Evolutionary conservation across 1,284 basidiomycete species (phyloP).

Genomic region (Ceratobasidium sp.): DNA sequence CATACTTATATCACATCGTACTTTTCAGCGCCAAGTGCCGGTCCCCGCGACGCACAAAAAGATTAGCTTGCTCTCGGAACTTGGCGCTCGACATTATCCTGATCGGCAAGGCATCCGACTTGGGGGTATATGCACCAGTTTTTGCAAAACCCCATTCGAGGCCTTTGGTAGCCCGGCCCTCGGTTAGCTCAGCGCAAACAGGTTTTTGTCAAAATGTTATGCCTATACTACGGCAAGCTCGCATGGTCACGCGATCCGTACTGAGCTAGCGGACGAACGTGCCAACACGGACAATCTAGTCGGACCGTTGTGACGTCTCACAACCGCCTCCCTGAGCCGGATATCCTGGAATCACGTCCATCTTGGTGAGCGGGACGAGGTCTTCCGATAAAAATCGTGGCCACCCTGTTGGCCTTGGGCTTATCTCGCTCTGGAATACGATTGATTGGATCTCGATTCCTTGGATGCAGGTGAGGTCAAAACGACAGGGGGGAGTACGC

Average conservation of each 20-base stretch:
- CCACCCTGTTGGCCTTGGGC: slow-evolving; percentile 31
- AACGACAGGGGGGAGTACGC: slow-evolving; percentile 1
- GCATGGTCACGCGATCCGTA: background rate
- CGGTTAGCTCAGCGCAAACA: background rate
- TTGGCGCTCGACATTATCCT: background rate
- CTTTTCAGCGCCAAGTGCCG: background rate
- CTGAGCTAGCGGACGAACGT: slow-evolving; percentile 21
- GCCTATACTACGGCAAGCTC: slow-evolving; percentile 1
- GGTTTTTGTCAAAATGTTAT: background rate
- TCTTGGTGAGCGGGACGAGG: background rate
- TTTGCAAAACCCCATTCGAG: background rate
- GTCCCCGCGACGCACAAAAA: background rate
- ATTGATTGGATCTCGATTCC: slow-evolving; percentile 42
- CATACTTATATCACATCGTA: slow-evolving; percentile 26
- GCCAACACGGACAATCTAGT: slow-evolving; percentile 9
- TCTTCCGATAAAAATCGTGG: slow-evolving; percentile 44
- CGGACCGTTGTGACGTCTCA: background rate
- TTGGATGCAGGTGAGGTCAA: slow-evolving; percentile 28
- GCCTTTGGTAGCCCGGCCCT: background rate
- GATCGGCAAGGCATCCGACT: slow-evolving; percentile 3
- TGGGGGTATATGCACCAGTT: background rate
- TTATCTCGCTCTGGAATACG: slow-evolving; percentile 25
- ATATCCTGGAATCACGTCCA: slow-evolving; percentile 16
- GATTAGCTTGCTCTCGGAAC: background rate
- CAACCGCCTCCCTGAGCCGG: slow-evolving; percentile 19